Percentiles rank a stretch among this genome's conserved stretches.
Conservation (phyloP, 257 asterid genomes). For the Solanum pinnatisectum region DNA sequence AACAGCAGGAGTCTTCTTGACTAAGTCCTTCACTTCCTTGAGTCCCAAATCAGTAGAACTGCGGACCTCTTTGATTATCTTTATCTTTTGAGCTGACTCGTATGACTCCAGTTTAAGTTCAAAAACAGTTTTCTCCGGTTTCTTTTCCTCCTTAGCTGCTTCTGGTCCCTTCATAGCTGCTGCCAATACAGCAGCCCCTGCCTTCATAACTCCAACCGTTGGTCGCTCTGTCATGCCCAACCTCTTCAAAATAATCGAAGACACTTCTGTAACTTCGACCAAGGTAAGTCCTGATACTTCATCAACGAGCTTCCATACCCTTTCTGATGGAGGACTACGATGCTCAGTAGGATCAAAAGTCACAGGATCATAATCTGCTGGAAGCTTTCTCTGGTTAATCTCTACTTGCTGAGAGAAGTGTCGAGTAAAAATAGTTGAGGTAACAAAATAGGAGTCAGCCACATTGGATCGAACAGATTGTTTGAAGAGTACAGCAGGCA, state of each 20-base stretch:
- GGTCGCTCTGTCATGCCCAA: conserved; percentile 23
- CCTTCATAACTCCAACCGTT: conserved; percentile 33
- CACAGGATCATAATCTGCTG: conserved; percentile 71
- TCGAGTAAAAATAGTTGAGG: conserved; percentile 19
- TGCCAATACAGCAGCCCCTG: conserved; percentile 36
- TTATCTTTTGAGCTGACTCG: conserved; percentile 60
- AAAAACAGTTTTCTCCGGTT: conserved; percentile 62
- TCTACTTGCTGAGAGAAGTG: conserved; percentile 47
- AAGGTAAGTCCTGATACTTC: conserved; percentile 65
- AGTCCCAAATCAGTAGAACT: conserved; percentile 33
- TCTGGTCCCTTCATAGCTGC: conserved; percentile 24
- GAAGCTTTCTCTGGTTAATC: conserved; percentile 68
- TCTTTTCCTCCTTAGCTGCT: conserved; percentile 39
- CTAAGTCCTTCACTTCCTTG: conserved; percentile 36
- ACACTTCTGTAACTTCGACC: conserved; percentile 48
- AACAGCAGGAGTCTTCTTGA: conserved; percentile 30
- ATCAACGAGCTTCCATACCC: conserved; percentile 78
- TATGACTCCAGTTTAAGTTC: conserved; percentile 65
- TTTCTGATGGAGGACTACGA: conserved; percentile 69
- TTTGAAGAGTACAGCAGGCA: conserved; percentile 23
- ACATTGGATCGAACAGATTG: conserved; percentile 9
- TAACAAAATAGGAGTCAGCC: conserved; percentile 8
- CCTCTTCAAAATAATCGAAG: conserved; percentile 32
- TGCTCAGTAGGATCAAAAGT: conserved; percentile 74
- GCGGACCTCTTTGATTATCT: conserved; percentile 51